These are phyloP conservation scores for Geranium brycei DNA, from an alignment of 345 rosid species.

Conservation along the genomic window DNA sequence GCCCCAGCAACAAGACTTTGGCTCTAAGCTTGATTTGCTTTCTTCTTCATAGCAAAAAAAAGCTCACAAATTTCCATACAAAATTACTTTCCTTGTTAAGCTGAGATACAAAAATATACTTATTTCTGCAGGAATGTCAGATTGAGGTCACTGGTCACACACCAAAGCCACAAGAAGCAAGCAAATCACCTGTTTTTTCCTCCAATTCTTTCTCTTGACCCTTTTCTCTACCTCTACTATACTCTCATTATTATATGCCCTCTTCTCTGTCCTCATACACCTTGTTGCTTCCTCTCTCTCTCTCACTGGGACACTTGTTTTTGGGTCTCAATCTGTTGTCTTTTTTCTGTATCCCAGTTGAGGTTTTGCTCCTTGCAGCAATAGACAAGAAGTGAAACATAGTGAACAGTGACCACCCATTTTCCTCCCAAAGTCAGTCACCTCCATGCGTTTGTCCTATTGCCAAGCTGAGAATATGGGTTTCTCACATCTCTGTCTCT, in stretches of 20 bases:
- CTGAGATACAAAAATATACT: too few species aligned
- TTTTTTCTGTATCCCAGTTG: not conserved
- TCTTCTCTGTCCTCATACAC: not conserved
- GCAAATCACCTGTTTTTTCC: not conserved
- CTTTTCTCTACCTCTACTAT: not conserved
- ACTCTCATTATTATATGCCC: not conserved
- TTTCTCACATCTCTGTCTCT: slow-evolving; percentile 14
- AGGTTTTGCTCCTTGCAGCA: slow-evolving; percentile 22
- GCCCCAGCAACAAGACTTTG: too few species aligned
- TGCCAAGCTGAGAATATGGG: slow-evolving; percentile 27
- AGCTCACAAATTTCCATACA: not conserved
- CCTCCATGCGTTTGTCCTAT: slow-evolving; percentile 37
- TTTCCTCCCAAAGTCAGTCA: too few species aligned
- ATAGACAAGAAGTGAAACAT: slow-evolving; percentile 14
- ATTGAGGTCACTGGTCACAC: too few species aligned
- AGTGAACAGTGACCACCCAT: slow-evolving; percentile 5
- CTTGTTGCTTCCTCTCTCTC: not conserved
- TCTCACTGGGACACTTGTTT: too few species aligned
- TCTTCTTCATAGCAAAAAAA: not conserved
- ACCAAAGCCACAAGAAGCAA: not conserved
- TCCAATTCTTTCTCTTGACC: not conserved
- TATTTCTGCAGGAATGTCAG: too few species aligned
- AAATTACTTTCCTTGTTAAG: too few species aligned
- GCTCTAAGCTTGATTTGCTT: not conserved
- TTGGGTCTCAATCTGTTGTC: not conserved